Evolutionary conservation across 2,329 filamentous ascomycete species (phyloP).

Genomic region (Exutisphaerella laricina): DNA sequence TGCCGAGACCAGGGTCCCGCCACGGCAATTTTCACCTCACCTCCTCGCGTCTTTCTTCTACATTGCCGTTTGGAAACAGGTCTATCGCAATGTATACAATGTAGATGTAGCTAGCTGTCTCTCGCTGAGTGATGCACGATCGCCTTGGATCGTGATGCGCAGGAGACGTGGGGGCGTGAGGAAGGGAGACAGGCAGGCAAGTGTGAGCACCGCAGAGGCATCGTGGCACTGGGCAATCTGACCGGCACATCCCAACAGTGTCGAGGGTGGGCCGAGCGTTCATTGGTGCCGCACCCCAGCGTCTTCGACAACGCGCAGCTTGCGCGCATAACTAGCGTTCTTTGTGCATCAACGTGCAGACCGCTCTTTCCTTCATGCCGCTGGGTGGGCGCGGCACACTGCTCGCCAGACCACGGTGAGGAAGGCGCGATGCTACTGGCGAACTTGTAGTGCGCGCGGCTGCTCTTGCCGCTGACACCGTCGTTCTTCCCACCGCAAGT

Average conservation of each 20-base stretch:
- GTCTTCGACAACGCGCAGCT: background rate
- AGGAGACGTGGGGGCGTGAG: background rate
- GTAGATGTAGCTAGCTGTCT: background rate
- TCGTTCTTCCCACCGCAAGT: slow-evolving; percentile 3
- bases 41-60: background rate
- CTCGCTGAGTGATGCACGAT: background rate
- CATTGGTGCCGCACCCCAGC: background rate
- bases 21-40: background rate
- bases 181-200: background rate
- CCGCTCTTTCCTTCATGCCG: slow-evolving; percentile 5
- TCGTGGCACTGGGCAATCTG: slow-evolving; percentile 3
- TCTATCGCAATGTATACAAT: background rate
- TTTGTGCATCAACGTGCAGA: slow-evolving; percentile 7
- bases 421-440: slow-evolving; percentile 3
- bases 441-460: background rate
- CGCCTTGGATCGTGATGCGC: slow-evolving; percentile 1
- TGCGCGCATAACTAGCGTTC: slow-evolving; percentile 1
- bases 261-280: background rate
- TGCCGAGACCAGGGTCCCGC: slow-evolving; percentile 1
- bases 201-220: background rate
- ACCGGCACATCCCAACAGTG: background rate
- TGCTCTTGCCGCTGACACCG: slow-evolving; percentile 6
- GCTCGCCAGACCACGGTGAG: background rate
- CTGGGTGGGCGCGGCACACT: background rate
- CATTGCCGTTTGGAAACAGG: background rate